Base-by-base conservation (phyloP, 148 eudicot species). In the Vaccinium macrocarpon region DNA sequence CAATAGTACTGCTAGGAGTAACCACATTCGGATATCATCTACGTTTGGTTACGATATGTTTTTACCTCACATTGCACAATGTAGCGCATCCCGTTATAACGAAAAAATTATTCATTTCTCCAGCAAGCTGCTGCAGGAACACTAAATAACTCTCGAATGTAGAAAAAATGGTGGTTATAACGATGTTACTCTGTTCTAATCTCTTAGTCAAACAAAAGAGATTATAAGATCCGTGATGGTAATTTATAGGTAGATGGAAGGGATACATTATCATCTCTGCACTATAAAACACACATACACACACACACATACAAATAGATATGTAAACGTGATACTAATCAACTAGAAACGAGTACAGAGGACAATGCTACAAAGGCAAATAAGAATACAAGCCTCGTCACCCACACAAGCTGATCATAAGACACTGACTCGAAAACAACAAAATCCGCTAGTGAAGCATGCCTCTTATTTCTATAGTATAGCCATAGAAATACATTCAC, bases 391-490 rank as follows among this genome's bases (percentile, higher is more conserved):
- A 72, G 9, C 76, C 48, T 38, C 18, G 6, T 42, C 76, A 46
- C 79, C 23, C 10, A 4, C 50, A 76, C 3, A 32, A 18, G 35
- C 27, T n/a, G 29, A 23, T n/a, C 14, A 23, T 23, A 62, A n/a
- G 70, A 9, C 5, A 8, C 29, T 62, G 70, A 62, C 35, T 18
- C 79, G 1, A 18, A 35, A 18, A 74, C n/a, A 6, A 11, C 15
- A n/a, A 25, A 23, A 78, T 51, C 59, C 11, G 23, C 32, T 13
- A 78, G 59, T 12, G 73, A 68, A 25, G 61, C 59, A 42, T 77
- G 80, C 59, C 80, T 77, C 80, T 77, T 77, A 77, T 77, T 77
- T 77, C 61, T n/a, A 51, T 25, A 12, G 15, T 18, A 51, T 51
- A 23, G 6, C 13, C 27, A 32, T 21, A 48, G 0, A 19, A 3